Evolutionary conservation across 768 basidiomycete genomes (phyloP), one percentile per base, ranked within the genome.

Genomic region (Lactarius tabidus): DNA sequence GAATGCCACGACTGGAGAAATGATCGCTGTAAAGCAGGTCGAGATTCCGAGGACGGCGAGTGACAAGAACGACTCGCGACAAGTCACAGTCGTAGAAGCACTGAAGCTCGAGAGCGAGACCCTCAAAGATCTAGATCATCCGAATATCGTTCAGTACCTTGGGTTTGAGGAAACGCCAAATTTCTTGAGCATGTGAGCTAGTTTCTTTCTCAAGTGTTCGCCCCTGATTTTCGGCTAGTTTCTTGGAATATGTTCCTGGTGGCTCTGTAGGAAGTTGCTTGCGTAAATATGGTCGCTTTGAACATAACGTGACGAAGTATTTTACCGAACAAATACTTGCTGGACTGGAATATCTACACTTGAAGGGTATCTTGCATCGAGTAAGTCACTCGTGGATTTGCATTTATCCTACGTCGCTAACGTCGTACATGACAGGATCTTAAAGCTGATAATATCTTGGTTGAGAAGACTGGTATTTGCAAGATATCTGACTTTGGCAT

Each of bases 21-120:
- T 98, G 93, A 95, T 98, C 71, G 97, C 97, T 20, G 97, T 99
- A 69, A 99, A 99, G 77, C 97, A 98, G 77, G 97, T 99, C 55
- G 97, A 98, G 75, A 84, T 95, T 64, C 96, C 97, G 1, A 85
- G 86, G 58, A 95, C 94, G 9, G 86, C 87, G 20, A 93, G 91
- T 71, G 97, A 99, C 77, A 91, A 90, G 75, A 90, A 86, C 68
- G 95, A 98, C 75, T 82, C 84, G 20, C 84, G 95, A 36, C 95
- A 96, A 71, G 79, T 84, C 61, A 85, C 85, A 33, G 88, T 95
- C 67, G 91, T 99, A 65, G 90, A 95, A 70, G 95, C 95, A 1
- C 78, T 98, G 67, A 94, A 96, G 75, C 81, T 91, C 71, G 97
- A 98, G 80, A 97, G 94, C 73, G 95, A 97, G 77, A 93, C 95